Conservation (phyloP, 2,329 filamentous ascomycete species). For the Parastagonospora nodorum region DNA sequence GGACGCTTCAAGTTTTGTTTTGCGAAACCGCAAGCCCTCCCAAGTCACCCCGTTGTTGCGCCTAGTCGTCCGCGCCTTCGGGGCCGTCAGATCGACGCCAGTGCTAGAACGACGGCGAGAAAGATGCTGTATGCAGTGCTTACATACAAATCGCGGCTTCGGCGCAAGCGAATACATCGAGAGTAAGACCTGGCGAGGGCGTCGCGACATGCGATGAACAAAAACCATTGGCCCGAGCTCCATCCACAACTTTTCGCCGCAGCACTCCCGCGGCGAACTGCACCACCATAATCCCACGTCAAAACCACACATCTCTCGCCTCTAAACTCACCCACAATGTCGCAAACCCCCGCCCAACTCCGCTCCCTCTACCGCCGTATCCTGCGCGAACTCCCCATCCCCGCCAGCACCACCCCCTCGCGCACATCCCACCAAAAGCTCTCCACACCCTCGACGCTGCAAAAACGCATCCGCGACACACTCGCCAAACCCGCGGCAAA, state of each 20-base stretch:
- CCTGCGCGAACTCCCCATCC: slow-evolving; percentile 85
- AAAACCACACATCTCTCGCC: not conserved
- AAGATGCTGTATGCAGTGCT: slow-evolving; percentile 16
- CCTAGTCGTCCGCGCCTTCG: not conserved
- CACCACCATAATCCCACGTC: not conserved
- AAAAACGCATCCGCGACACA: slow-evolving; percentile 68
- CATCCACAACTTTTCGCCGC: slow-evolving; percentile 31
- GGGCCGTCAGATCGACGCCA: too few species aligned
- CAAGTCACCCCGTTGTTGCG: not conserved
- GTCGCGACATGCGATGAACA: slow-evolving; percentile 6
- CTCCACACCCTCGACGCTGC: slow-evolving; percentile 68
- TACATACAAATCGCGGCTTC: slow-evolving; percentile 25
- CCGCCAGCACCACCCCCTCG: slow-evolving; percentile 49
- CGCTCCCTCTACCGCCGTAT: slow-evolving; percentile 86
- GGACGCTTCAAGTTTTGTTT: not conserved
- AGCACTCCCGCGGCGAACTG: slow-evolving; percentile 24
- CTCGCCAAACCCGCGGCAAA: slow-evolving; percentile 51
- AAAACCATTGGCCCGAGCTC: slow-evolving; percentile 24
- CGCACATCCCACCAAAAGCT: slow-evolving; percentile 47
- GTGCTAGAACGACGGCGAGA: slow-evolving; percentile 4
- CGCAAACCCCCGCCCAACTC: slow-evolving; percentile 53
- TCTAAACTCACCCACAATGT: slow-evolving; percentile 32
- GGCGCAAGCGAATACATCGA: slow-evolving; percentile 3
- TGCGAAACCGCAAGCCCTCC: not conserved
- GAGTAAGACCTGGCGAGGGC: slow-evolving; percentile 1